phyloP scores from a whole-genome alignment of 78 protist genomes.

The Andalucia godoyi region DNA sequence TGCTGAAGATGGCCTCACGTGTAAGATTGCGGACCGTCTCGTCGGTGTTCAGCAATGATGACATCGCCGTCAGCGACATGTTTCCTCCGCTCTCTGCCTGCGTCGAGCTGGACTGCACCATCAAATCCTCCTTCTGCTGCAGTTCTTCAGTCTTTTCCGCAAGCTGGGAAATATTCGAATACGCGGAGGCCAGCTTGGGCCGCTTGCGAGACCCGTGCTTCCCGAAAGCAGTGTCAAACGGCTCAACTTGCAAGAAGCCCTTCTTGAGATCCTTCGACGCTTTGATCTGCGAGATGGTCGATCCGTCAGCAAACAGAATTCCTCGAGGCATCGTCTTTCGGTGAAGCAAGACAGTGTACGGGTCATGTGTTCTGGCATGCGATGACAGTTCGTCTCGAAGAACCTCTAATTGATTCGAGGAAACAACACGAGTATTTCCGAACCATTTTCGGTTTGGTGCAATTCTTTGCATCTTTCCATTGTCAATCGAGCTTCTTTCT shows the following conservation, averaged over 20 bases:
- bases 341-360: conserved; percentile 51
- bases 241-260: conserved; percentile 44
- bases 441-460: conserved; percentile 57
- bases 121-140: not conserved
- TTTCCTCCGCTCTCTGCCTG: conserved; percentile 41
- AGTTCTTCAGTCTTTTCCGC: not conserved
- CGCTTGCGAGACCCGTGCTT: conserved; percentile 60
- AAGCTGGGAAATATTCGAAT: not conserved
- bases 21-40: not conserved
- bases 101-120: conserved; percentile 35
- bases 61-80: conserved; percentile 1
- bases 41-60: not conserved
- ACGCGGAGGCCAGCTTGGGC: conserved; percentile 35
- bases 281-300: not conserved
- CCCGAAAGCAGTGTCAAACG: conserved; percentile 82
- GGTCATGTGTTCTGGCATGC: conserved; percentile 39
- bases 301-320: conserved; percentile 35
- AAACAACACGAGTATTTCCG: conserved; percentile 58
- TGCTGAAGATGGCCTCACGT: conserved; percentile 56
- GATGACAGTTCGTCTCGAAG: conserved; percentile 43
- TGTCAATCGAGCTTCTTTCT: no score
- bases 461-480: conserved; percentile 51
- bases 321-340: conserved; percentile 54
- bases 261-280: not conserved
- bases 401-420: conserved; percentile 35